Conservation (phyloP, 768 basidiomycete species). For the Termitomyces sp. region DNA sequence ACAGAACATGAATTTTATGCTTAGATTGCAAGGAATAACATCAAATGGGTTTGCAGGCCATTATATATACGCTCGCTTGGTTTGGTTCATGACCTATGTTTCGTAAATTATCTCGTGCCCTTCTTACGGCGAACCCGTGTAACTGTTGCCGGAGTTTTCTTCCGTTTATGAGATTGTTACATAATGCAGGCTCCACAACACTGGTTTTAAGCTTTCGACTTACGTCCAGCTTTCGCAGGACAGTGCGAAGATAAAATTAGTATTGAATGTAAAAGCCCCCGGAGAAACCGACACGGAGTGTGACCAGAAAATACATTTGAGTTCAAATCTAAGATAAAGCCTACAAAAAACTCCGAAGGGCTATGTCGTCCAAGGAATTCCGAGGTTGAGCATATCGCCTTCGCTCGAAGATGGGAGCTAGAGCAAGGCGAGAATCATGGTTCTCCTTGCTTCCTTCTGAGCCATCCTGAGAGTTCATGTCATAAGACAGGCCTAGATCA, state of each 20-base stretch:
- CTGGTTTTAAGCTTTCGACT: not conserved
- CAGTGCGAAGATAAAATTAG: not conserved
- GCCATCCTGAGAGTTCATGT: conserved; percentile 8
- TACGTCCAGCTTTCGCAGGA: not conserved
- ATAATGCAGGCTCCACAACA: not conserved
- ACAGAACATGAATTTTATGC: conserved; percentile 34
- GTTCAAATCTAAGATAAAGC: not conserved
- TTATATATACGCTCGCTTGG: conserved; percentile 10
- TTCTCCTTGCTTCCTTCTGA: conserved; percentile 20
- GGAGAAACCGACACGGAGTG: not conserved
- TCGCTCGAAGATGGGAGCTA: conserved; percentile 57
- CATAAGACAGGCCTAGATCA: conserved; percentile 6
- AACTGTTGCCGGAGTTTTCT: not conserved
- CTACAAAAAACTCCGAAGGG: conserved; percentile 24
- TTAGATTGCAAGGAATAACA: conserved; percentile 14
- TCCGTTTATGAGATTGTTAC: not conserved
- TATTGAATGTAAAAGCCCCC: not conserved
- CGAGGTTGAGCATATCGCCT: conserved; percentile 42
- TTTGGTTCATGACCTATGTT: conserved; percentile 8
- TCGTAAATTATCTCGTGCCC: not conserved
- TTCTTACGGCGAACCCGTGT: not conserved
- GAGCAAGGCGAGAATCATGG: conserved; percentile 30
- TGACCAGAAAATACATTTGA: not conserved
- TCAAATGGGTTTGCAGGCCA: conserved; percentile 6
- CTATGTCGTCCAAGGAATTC: conserved; percentile 56